Percentiles rank a stretch among this genome's conserved stretches.
Evolutionary conservation across 768 basidiomycete genomes (phyloP).

Genomic region (Russula olivacea): DNA sequence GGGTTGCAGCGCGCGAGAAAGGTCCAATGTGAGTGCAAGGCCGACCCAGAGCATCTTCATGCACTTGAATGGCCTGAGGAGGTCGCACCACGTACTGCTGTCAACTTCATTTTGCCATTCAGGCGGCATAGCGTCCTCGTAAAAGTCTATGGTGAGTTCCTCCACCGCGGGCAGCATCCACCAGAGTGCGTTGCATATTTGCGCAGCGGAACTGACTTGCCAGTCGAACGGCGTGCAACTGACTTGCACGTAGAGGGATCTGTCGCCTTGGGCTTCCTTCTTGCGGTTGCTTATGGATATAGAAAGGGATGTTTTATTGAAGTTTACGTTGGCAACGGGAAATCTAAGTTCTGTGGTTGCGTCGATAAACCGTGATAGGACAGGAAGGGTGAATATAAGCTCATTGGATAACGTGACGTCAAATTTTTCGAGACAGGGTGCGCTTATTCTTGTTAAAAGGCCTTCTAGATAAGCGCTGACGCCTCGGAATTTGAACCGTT

Average conservation of each 20-base stretch:
- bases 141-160: not conserved
- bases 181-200: not conserved
- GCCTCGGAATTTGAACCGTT: not conserved
- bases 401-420: not conserved
- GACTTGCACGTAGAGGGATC: not conserved
- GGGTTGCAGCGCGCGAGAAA: not conserved
- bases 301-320: not conserved
- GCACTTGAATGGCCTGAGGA: not conserved
- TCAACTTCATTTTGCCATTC: not conserved
- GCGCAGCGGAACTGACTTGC: not conserved
- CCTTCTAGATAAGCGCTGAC: not conserved
- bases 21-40: not conserved
- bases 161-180: not conserved
- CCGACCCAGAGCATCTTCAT: not conserved
- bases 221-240: constrained; percentile 1
- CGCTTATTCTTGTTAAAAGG: not conserved
- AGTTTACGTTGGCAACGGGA: not conserved
- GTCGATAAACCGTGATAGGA: not conserved
- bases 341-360: not conserved
- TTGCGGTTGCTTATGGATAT: not conserved
- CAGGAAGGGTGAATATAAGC: not conserved
- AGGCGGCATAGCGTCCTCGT: not conserved
- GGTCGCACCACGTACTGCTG: not conserved
- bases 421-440: not conserved
- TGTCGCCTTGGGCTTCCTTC: not conserved